Percentiles rank a stretch among this genome's conserved stretches.
phyloP scores from a whole-genome alignment of 805 yeast genomes.

The Lipomyces orientalis region DNA sequence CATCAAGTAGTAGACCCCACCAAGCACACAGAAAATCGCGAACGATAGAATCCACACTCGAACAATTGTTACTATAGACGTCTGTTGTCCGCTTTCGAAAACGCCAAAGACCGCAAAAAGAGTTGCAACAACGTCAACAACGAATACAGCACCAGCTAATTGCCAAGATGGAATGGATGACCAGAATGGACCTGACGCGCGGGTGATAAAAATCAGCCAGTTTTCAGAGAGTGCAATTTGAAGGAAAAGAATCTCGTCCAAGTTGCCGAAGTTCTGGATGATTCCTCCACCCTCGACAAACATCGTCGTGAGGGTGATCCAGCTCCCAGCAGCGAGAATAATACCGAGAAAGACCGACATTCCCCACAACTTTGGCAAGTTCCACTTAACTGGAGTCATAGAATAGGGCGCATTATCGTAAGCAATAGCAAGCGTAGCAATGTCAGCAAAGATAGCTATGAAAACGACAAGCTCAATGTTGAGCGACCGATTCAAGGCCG shows the following conservation, averaged over 20 bases:
- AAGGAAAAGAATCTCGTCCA: conserved; percentile 91
- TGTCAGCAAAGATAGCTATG: conserved; percentile 91
- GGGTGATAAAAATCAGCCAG: conserved; percentile 95
- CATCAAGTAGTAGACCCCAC: conserved; percentile 96
- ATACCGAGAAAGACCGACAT: conserved; percentile 74
- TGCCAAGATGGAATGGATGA: conserved; percentile 96
- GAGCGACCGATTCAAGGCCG: conserved; percentile 83
- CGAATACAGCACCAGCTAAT: conserved; percentile 89
- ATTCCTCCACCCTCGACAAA: conserved; percentile 65
- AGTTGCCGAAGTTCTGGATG: conserved; percentile 92
- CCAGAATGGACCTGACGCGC: conserved; percentile 99
- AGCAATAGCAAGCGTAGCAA: conserved; percentile 81
- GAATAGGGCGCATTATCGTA: conserved; percentile 95
- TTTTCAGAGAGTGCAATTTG: conserved; percentile 94
- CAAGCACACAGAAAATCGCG: conserved; percentile 95
- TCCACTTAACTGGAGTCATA: conserved; percentile 93
- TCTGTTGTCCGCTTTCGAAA: conserved; percentile 94
- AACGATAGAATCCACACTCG: conserved; percentile 95
- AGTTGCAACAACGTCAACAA: conserved; percentile 89
- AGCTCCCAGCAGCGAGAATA: conserved; percentile 76
- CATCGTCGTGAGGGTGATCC: conserved; percentile 96
- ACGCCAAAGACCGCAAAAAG: conserved; percentile 93
- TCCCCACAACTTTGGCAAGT: conserved; percentile 90
- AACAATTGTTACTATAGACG: conserved; percentile 91
- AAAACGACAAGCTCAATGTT: conserved; percentile 68